These are phyloP conservation scores for Gigaspora rosea DNA, from an alignment of 192 early-diverging fungal genomes.

Conservation along the genomic window DNA sequence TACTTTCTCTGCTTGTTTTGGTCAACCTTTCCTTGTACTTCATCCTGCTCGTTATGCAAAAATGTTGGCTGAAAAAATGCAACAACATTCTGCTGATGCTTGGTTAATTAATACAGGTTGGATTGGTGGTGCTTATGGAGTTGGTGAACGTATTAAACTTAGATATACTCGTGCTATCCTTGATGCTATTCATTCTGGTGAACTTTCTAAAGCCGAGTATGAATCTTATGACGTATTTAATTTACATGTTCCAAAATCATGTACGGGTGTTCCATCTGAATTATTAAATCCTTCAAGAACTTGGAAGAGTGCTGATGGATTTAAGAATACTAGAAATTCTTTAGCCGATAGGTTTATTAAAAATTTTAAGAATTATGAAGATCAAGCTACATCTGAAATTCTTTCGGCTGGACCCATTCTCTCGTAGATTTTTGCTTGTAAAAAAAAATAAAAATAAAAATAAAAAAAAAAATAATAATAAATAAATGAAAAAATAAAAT, in stretches of 20 bases:
- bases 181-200: conserved; percentile 95
- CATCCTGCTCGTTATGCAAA: conserved; percentile 95
- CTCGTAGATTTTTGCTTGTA: not conserved
- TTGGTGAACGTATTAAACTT: conserved; percentile 88
- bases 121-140: conserved; percentile 91
- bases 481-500: too few relatives aligned
- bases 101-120: conserved; percentile 98
- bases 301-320: conserved; percentile 75
- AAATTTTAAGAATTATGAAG: conserved; percentile 87
- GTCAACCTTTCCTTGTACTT: conserved; percentile 95
- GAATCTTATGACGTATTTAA: conserved; percentile 87
- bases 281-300: conserved; percentile 85
- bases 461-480: too few relatives aligned
- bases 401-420: conserved; percentile 64
- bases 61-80: conserved; percentile 97
- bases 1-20: conserved; percentile 93
- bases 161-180: conserved; percentile 98
- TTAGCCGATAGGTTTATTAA: conserved; percentile 84
- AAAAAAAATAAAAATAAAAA: too few relatives aligned
- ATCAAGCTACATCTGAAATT: conserved; percentile 69
- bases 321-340: conserved; percentile 63
- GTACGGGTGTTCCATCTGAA: conserved; percentile 77
- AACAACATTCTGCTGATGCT: conserved; percentile 77
- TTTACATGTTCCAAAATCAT: conserved; percentile 80
- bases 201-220: conserved; percentile 83